Percentiles rank a stretch among this genome's conserved stretches.
Evolutionary conservation across 495 filamentous ascomycete genomes (phyloP).

Genomic region (Mycothermus thermophilus): DNA sequence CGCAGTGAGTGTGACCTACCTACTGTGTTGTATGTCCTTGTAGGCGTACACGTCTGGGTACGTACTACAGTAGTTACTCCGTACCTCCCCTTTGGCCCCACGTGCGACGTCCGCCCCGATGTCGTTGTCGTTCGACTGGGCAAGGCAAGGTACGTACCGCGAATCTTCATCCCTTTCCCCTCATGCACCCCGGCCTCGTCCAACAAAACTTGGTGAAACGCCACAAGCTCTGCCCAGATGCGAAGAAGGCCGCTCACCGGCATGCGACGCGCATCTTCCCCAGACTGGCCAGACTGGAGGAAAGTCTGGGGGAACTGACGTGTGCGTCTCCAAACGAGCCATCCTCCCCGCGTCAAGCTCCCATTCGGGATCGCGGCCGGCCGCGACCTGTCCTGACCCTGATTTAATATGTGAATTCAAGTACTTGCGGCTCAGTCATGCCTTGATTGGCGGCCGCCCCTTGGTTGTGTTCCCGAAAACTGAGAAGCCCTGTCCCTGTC

Average conservation of each 20-base stretch:
- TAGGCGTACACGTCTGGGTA: no score
- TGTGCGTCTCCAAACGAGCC: conserved; percentile 16
- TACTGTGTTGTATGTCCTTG: no score
- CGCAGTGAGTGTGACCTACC: no score
- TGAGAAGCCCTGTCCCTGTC: conserved; percentile 1
- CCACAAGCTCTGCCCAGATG: no score
- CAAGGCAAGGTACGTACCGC: conserved; percentile 6
- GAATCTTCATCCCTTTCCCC: conserved; percentile 1
- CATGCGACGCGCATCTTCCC: conserved; percentile 6
- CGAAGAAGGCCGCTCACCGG: conserved; percentile 1
- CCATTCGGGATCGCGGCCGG: conserved; percentile 8
- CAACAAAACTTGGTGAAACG: no score
- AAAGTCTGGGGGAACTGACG: neutral
- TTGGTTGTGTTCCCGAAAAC: no score
- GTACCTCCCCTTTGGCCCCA: conserved; percentile 12
- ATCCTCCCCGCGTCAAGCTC: conserved; percentile 5
- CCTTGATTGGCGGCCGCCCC: conserved; percentile 4
- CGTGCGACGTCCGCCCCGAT: conserved; percentile 10
- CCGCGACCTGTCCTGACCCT: conserved; percentile 17
- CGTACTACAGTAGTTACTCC: no score
- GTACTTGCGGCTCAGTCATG: conserved; percentile 16
- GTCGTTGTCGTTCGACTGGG: conserved; percentile 14
- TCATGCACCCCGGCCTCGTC: conserved; percentile 18
- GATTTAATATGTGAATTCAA: conserved; percentile 23
- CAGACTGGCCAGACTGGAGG: no score